Evolutionary conservation across 306 rosid species (phyloP), one percentile per base, ranked within the genome.

Genomic region (Abrus precatorius): DNA sequence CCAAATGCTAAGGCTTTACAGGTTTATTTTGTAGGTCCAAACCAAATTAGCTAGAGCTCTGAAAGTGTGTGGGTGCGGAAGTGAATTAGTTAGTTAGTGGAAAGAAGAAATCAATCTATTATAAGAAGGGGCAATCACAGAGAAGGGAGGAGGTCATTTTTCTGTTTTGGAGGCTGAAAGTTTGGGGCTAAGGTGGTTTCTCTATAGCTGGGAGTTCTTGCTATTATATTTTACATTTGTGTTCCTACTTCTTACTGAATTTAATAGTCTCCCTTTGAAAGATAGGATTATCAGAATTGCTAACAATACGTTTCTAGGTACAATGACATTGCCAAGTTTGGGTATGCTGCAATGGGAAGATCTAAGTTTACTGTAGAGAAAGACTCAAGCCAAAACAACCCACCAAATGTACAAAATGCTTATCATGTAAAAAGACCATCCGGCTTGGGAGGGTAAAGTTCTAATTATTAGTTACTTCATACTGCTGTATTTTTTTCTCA

Each of bases 301-400:
- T 69, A 63, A 79, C 57, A 52, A 27, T 67, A 44, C 72, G 69
- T 50, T 69, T 86, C 72, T 77, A 95, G 98, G 98, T 95, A 95
- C 88, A 95, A 85, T 85, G 99, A 95, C 81, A 91, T 95, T 88
- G 97, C 97, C 78, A 90, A 90, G 84, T 82, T 77, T 83, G 99
- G 97, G 68, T 93, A 89, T 90, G 91, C 88, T 63, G 97, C 99
- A 74, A 89, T 90, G 91, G 95, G 90, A 78, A 86, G 80, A 75
- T 84, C 97, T 49, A 83, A 54, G 80, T 76, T 91, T 10, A 56
- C 80, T 2, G 60, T 14, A 72, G 86, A 77, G 63, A 87, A 90
- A 72, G 59, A 83, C 20, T 68, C 85, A 9, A 70, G 80, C 81
- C 88, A 90, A 75, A 83, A 70, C 64, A 87, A 88, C 72, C 74